Evolutionary conservation across 495 filamentous ascomycete genomes (phyloP), one percentile per base, ranked within the genome.

Genomic region (Delitschia confertaspora): DNA sequence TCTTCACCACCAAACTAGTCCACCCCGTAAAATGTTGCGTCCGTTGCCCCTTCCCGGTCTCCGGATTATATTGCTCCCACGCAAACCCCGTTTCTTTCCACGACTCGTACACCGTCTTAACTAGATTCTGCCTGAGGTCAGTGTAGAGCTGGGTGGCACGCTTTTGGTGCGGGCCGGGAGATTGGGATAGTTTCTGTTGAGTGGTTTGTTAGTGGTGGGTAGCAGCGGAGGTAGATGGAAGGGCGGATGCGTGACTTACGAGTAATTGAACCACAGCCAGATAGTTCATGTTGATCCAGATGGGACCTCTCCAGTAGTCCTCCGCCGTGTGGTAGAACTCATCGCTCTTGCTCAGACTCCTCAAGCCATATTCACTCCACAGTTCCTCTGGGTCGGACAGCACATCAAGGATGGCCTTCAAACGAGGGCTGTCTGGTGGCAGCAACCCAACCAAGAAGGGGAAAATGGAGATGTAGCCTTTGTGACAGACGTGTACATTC

Each of bases 281-380:
- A 56, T 95, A 96, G 61, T 98, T 98, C 44, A 98, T 93, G 54
- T 94, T 95, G 47, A 98, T 83, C 91, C 91, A 98, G 3, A 98
- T 71, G 5, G 91, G 91, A 42, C 87, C 85, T 39, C 88, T 71
- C 91, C 91, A 98, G 67, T 98, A 98, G 54, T 98, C 95, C 70
- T 98, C 91, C 3, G 70, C 85, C 0, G 85, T 93, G 13, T 78
- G 85, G 56, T 93, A 95, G 51, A 83, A 74, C 58, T 80, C 72
- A 47, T 91, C 82, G 45, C 73, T 75, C 69, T 82, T 82, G 62
- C 87, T 93, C 62, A 98, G 59, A 62, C 86, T 94, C 35, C 91
- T 73, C 40, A 96, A 72, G 19, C 91, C 91, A 52, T 80, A 79
- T 2, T 81, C 74, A 53, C 79, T 88, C 81, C 86, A 96, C 33